Evolutionary conservation across 768 basidiomycete species (phyloP).

Genomic region (Suillus variegatus): DNA sequence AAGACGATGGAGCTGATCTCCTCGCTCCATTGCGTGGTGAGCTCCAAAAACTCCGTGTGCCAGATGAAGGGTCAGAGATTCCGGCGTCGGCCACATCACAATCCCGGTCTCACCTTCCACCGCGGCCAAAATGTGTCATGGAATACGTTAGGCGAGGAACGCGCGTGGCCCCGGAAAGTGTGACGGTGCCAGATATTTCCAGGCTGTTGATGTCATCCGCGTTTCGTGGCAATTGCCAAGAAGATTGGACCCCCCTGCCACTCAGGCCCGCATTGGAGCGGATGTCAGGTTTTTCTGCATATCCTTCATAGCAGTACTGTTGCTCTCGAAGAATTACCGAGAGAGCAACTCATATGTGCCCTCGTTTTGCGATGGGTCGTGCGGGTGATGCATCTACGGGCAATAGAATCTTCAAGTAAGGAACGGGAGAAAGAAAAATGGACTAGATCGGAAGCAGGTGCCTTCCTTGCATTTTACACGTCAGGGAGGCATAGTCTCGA

Average conservation of each 20-base stretch:
- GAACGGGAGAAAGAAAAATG: slow-evolving; percentile 71
- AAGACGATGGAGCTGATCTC: slow-evolving; percentile 48
- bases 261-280: slow-evolving; percentile 52
- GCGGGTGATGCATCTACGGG: slow-evolving; percentile 48
- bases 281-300: slow-evolving; percentile 53
- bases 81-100: slow-evolving; percentile 34
- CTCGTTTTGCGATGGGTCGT: slow-evolving; percentile 68
- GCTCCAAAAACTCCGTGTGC: slow-evolving; percentile 55
- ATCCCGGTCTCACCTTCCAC: slow-evolving; percentile 21
- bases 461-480: slow-evolving; percentile 55
- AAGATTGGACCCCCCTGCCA: slow-evolving; percentile 44
- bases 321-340: slow-evolving; percentile 46
- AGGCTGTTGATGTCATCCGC: slow-evolving; percentile 45
- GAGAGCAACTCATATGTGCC: slow-evolving; percentile 48
- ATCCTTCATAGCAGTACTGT: slow-evolving; percentile 55
- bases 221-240: slow-evolving; percentile 23
- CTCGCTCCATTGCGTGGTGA: slow-evolving; percentile 72
- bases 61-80: slow-evolving; percentile 35
- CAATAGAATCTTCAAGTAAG: slow-evolving; percentile 49
- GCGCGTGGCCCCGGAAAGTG: slow-evolving; percentile 58
- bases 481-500: slow-evolving; percentile 9
- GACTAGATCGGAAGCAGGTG: slow-evolving; percentile 62
- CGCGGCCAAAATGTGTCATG: slow-evolving; percentile 30
- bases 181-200: slow-evolving; percentile 51
- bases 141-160: slow-evolving; percentile 75